Evolutionary conservation across 495 filamentous ascomycete genomes (phyloP).

Genomic region (Emericellopsis terricola): DNA sequence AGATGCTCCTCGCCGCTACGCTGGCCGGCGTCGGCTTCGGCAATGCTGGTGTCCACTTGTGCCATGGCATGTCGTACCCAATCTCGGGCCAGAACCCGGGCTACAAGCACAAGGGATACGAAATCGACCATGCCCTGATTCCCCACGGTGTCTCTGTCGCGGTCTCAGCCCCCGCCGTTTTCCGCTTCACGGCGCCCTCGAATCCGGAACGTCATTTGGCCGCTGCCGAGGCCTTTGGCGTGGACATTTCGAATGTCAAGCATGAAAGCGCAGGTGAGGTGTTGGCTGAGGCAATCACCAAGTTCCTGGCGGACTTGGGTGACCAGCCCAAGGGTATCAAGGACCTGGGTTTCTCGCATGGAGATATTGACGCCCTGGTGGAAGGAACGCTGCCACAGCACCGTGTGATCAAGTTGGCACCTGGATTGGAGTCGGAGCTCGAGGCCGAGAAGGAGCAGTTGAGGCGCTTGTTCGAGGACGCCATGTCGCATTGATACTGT

Average conservation of each 20-base stretch:
- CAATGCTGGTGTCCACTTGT: conserved; percentile 91
- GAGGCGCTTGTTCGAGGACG: conserved; percentile 29
- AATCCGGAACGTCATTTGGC: conserved; percentile 83
- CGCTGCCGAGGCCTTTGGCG: conserved; percentile 80
- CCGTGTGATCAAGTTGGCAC: conserved; percentile 81
- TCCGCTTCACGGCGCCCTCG: conserved; percentile 75
- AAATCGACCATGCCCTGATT: conserved; percentile 57
- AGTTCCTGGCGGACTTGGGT: conserved; percentile 67
- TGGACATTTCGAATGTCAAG: conserved; percentile 74
- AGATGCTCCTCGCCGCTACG: conserved; percentile 92
- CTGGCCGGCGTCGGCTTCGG: conserved; percentile 92
- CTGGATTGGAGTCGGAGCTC: conserved; percentile 53
- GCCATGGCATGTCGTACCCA: conserved; percentile 93
- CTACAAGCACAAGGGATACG: conserved; percentile 75
- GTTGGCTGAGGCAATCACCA: conserved; percentile 56
- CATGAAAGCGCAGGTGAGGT: conserved; percentile 76
- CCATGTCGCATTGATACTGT: conserved; percentile 20
- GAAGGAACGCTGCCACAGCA: conserved; percentile 88
- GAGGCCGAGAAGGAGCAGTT: conserved; percentile 39
- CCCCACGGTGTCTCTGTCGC: conserved; percentile 92
- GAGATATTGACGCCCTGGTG: conserved; percentile 64
- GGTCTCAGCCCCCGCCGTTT: conserved; percentile 86
- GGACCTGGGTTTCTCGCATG: conserved; percentile 55
- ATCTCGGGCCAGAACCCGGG: conserved; percentile 82
- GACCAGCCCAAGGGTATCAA: conserved; percentile 82